Base-by-base conservation (phyloP, 805 yeast species). In the Yueomyces sp. region DNA sequence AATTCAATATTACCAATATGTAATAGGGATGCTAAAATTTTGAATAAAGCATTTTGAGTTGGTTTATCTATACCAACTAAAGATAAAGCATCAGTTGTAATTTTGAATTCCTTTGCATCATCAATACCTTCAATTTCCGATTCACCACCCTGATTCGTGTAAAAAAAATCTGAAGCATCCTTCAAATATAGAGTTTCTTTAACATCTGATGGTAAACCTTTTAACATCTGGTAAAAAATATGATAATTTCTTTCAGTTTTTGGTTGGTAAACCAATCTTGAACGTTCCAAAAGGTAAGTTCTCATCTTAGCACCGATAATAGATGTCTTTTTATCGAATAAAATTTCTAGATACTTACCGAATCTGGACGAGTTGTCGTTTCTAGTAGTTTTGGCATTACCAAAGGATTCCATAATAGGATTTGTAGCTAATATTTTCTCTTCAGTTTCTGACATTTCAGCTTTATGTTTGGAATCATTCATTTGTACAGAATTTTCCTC, bases 271-370 rank as follows among this genome's bases (percentile, higher is more conserved):
- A 90, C 97, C 52, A 90, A 72, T 62, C 98, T 77, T 36, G 96
- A 86, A 52, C 98, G 79, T 65, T 90, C 98, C 54, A 90, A 74
- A 52, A 90, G 67, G 62, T 88, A 90, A 0, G 97, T 90, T 65
- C 96, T 76, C 49, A 92, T 84, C 57, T 90, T 74, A 5, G 98
- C 98, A 59, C 97, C 98, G 53, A 87, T 81, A 55, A 90, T 90
- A 34, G 84, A 75, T 26, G 83, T 79, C 28, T 75, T 58, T 27
- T 73, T 64, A 64, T 86, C 83, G 63, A 90, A 90, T 52, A 87
- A 68, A 53, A 90, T 90, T 65, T 90, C 97, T 52, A 90, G 70
- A 61, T 90, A 90, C 64, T 86, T 86, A 45, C 96, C 96, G 63
- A 86, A 94, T 58, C 96, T 74, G 8, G 95, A 85, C n/a, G 95